Base-by-base conservation (phyloP, 306 rosid genomes). In the Quercus robur region DNA sequence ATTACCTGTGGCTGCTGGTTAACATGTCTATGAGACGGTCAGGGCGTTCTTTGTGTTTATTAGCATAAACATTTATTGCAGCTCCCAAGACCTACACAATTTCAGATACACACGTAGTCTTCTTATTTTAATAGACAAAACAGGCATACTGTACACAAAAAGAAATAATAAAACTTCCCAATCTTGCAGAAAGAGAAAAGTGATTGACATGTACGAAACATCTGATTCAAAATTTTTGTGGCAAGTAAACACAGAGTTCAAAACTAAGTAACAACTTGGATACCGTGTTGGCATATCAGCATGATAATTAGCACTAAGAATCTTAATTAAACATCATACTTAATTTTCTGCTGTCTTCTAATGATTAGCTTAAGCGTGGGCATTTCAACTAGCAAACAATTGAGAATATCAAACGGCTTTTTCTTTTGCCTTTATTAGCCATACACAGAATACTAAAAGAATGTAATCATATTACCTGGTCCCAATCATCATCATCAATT, bases 1-100 rank as follows among this genome's bases (percentile, higher is more conserved):
- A 66, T 75, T 79, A 94, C 99, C 99, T 88, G 87, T 95, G 99
- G 85, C 97, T 95, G 83, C 99, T 95, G 61, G 95, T 91, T 83
- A 95, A 81, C 99, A 95, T 93, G 91, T 95, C 99, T 68, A 93
- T 95, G 67, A 95, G 95, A 86, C 99, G 97, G 74, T 93, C 97
- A 31, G 99, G 97, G 66, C 99, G 99, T 76, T 95, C 99, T 86
- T 95, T 95, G 88, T 95, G 99, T 84, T 90, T 95, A 73, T 95
- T 95, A 78, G 99, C 99, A 89, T 93, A 95, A 78, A 95, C 97
- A 78, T 93, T 95, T 85, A 95, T 91, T 23, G 99, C 94, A 80
- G 97, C 99, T 75, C 98, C 99, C 88, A 95, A 84, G 20, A 95
- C 99, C 99, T 95, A 85, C 79, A 87, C 57, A 79, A 66, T 70